Base-by-base conservation (phyloP, 1,139 yeast genomes). In the Suhomyces wounanorum region DNA sequence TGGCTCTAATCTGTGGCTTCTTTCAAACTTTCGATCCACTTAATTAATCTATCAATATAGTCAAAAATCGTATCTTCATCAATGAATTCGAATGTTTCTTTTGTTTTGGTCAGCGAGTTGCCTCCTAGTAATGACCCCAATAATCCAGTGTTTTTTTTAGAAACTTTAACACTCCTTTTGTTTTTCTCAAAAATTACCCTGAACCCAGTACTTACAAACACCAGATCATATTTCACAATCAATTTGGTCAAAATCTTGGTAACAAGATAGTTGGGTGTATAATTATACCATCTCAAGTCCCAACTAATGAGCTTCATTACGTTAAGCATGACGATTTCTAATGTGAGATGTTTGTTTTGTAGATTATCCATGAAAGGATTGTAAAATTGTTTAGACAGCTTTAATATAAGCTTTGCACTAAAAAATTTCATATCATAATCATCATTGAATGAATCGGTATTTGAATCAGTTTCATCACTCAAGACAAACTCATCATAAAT, bases 281-380 rank as follows among this genome's bases (percentile, higher is more conserved):
- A 70, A 53, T 73, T 72, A 57, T 75, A 74, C 81, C 81, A 76
- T 39, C 80, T 63, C 33, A 72, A 56, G 51, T 73, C 65, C 77
- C 78, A 75, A 54, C 77, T 69, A 14, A 69, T 61, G 36, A 72
- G 54, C 54, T 67, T 71, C 64, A 74, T 63, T 42, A 75, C 52
- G 46, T 65, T 63, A 33, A 75, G 61, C 31, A 75, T 58, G 2
- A 76, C 59, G 44, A 70, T 70, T 49, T 75, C 79, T 21, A 75
- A 50, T 0, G 69, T 55, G 40, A 75, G 63, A 46, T 68, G 71
- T 8, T 70, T 71, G 11, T 58, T 50, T 25, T 65, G 71, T 45
- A 70, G 55, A 13, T 60, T 59, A 13, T 58, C 54, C n/a, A 59
- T 57, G 48, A 73, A 73, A 8, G 62, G 61, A 8, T 59, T 58